Base-by-base conservation (phyloP, 78 protist genomes). In the Mantamonas sphyraenae region DNA sequence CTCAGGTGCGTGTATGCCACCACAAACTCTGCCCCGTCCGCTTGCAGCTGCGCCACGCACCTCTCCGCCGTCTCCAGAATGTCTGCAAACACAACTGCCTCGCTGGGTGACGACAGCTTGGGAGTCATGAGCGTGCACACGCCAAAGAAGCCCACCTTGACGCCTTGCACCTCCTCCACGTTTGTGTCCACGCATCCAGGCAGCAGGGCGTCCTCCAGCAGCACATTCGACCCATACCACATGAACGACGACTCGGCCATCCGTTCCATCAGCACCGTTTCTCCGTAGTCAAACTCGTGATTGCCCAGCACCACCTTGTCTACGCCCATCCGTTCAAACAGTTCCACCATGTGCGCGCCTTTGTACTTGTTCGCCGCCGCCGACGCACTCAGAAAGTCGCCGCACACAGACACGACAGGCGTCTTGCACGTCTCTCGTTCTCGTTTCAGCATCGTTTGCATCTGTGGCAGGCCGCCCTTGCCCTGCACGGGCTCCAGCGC, bases 61-160 rank as follows among this genome's bases (percentile, higher is more conserved):
- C 9, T 30, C 35, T 30, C 50, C 5, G 68, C 31, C 3, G 51
- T 37, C 28, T 30, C 35, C 7, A 63, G 24, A 31, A 35, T 24
- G 68, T 31, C 50, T 10, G 42, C 3, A 35, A 63, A 63, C 28
- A 28, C 42, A 7, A 47, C 53, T 12, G 34, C 38, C 51, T 35
- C 35, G 3, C 68, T 31, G 14, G 68, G 68, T 7, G 19, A 37
- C 30, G 68, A 63, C 31, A 63, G 68, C 24, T 35, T 35, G 17
- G 38, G 31, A 22, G 68, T 63, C 42, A 28, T 31, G 5, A 31
- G 50, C 10, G 68, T 63, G 28, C 68, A 63, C 7, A 63, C 51
- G 5, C 68, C 68, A 63, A 63, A 63, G 68, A 63, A 9, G 34
- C 68, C 68, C 24, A 63, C 38, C 14, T 35, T 30, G 28, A 63